Conservation (phyloP, 2,329 filamentous ascomycete species). For the Alternaria ethzedia region DNA sequence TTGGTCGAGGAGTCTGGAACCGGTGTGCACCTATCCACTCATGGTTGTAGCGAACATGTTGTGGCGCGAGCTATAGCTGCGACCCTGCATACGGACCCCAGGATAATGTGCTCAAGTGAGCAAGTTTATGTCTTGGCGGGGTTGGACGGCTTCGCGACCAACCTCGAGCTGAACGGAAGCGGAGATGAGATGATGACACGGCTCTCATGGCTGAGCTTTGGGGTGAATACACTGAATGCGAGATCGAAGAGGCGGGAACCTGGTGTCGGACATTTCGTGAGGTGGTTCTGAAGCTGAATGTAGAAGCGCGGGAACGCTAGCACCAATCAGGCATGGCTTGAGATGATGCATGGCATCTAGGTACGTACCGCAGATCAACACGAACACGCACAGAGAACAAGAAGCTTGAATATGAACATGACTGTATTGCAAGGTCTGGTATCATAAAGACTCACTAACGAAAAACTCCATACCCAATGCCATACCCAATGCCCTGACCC, state of each 20-base stretch:
- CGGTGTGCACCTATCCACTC: not conserved
- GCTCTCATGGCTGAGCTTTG: not conserved
- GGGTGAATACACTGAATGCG: not conserved
- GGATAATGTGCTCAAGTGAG: slow-evolving; percentile 37
- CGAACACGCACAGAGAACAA: not conserved
- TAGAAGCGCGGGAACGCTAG: not conserved
- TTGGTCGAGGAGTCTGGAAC: not conserved
- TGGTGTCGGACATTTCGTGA: not conserved
- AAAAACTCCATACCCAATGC: slow-evolving; percentile 1
- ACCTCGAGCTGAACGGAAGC: not conserved
- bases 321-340: not conserved
- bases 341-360: not conserved
- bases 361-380: not conserved
- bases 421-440: not conserved
- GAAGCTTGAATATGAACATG: not conserved
- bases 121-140: slow-evolving; percentile 32
- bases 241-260: not conserved
- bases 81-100: slow-evolving; percentile 21
- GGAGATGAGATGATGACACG: not conserved
- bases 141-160: not conserved
- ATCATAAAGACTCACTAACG: slow-evolving; percentile 1
- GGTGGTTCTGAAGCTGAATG: not conserved
- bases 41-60: not conserved
- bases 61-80: slow-evolving; percentile 37
- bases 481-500: slow-evolving; percentile 6